Evolutionary conservation across 441 rosid species (phyloP).

Genomic region (Gossypium aridum): DNA sequence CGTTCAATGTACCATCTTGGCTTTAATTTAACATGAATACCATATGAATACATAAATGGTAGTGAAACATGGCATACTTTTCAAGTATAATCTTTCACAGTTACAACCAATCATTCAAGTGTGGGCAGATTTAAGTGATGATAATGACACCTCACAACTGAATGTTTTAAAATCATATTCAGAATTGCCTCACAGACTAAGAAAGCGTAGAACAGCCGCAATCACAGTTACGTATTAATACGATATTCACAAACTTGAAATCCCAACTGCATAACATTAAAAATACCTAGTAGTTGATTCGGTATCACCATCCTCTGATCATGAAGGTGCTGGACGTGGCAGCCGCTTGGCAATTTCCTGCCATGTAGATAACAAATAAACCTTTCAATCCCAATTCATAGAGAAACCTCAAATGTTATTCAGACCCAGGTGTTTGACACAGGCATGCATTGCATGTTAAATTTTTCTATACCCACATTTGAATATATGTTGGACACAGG

Average conservation of each 20-base stretch:
- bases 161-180: conserved; percentile 3
- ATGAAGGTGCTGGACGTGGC: conserved; percentile 65
- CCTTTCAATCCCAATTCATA: conserved; percentile 3
- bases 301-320: conserved; percentile 19
- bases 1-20: too few species aligned
- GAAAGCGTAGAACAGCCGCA: neutral
- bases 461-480: neutral
- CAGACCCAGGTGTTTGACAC: neutral
- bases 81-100: neutral
- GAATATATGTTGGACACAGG: neutral
- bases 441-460: neutral
- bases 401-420: neutral
- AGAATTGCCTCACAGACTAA: conserved; percentile 2
- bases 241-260: conserved; percentile 21
- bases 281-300: conserved; percentile 4
- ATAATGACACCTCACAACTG: neutral
- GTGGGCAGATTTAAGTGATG: neutral
- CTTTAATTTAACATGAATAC: neutral
- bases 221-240: neutral
- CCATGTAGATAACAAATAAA: conserved; percentile 4
- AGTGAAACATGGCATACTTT: neutral
- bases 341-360: conserved; percentile 92
- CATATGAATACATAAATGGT: too few species aligned
- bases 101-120: neutral
- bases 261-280: conserved; percentile 5